Percentiles rank a stretch among this genome's conserved stretches.
Evolutionary conservation across 2,329 filamentous ascomycete species (phyloP).

Genomic region (Cytospora paraplurivora): DNA sequence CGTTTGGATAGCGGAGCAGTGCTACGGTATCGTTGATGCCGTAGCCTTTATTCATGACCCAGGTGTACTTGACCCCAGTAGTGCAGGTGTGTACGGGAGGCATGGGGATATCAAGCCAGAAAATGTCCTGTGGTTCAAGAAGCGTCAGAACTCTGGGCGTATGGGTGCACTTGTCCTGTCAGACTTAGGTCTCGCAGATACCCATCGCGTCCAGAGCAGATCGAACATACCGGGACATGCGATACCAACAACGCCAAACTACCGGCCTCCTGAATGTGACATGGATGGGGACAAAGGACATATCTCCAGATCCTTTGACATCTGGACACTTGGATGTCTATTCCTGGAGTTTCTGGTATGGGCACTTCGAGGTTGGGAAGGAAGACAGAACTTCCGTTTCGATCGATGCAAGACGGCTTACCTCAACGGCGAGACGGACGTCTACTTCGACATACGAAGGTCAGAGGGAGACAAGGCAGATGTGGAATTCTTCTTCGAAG

Average conservation of each 20-base stretch:
- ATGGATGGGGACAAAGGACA: neutral
- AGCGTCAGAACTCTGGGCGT: neutral
- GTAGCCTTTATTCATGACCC: constrained; percentile 23
- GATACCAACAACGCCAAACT: neutral
- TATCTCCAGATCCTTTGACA: neutral
- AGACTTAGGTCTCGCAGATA: constrained; percentile 7
- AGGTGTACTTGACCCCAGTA: neutral
- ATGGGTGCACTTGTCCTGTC: constrained; percentile 5
- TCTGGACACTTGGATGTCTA: constrained; percentile 9
- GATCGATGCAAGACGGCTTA: constrained; percentile 10
- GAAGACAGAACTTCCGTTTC: neutral
- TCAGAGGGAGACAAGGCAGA: neutral
- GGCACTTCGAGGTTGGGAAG: neutral
- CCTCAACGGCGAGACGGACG: neutral
- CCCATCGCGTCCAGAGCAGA: neutral
- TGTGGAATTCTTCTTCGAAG: neutral
- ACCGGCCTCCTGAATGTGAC: neutral
- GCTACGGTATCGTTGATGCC: constrained; percentile 25
- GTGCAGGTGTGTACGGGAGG: neutral
- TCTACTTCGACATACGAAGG: neutral
- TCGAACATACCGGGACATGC: neutral
- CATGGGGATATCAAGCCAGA: constrained; percentile 17
- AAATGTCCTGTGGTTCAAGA: constrained; percentile 7
- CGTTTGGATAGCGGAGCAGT: constrained; percentile 29
- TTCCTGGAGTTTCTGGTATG: constrained; percentile 11